These are phyloP conservation scores for Boletus bicolor DNA, from an alignment of 768 basidiomycete species.

Conservation along the genomic window DNA sequence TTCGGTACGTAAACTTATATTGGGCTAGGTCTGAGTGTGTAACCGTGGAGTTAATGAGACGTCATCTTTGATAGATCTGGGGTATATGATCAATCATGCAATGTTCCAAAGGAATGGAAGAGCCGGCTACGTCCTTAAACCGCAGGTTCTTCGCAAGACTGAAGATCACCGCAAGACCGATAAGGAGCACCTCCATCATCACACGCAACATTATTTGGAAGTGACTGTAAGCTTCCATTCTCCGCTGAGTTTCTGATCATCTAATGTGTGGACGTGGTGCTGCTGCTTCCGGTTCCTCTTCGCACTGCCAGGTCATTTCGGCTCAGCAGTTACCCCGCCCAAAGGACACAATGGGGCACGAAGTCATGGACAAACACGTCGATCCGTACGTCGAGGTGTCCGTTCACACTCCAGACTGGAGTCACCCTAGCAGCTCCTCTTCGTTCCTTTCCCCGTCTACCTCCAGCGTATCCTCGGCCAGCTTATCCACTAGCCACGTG, in stretches of 20 bases:
- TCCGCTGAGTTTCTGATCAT: background rate
- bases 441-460: slow-evolving; percentile 10
- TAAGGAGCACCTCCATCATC: slow-evolving; percentile 52
- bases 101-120: slow-evolving; percentile 95
- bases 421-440: slow-evolving; percentile 24
- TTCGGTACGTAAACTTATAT: slow-evolving; percentile 56
- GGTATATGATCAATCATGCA: slow-evolving; percentile 88
- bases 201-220: slow-evolving; percentile 59
- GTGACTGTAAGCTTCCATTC: slow-evolving; percentile 47
- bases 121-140: slow-evolving; percentile 88
- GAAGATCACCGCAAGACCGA: slow-evolving; percentile 50
- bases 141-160: slow-evolving; percentile 63
- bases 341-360: slow-evolving; percentile 58
- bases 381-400: slow-evolving; percentile 84
- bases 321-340: slow-evolving; percentile 86
- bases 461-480: slow-evolving; percentile 1
- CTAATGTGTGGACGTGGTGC: background rate
- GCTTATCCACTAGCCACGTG: background rate
- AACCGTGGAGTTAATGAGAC: background rate
- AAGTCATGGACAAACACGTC: slow-evolving; percentile 54
- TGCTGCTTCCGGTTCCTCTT: background rate
- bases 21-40: background rate
- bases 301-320: slow-evolving; percentile 59
- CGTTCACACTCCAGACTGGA: slow-evolving; percentile 74
- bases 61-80: slow-evolving; percentile 58